Evolutionary conservation across 768 basidiomycete species (phyloP).

Genomic region (Arthromyces matolae): DNA sequence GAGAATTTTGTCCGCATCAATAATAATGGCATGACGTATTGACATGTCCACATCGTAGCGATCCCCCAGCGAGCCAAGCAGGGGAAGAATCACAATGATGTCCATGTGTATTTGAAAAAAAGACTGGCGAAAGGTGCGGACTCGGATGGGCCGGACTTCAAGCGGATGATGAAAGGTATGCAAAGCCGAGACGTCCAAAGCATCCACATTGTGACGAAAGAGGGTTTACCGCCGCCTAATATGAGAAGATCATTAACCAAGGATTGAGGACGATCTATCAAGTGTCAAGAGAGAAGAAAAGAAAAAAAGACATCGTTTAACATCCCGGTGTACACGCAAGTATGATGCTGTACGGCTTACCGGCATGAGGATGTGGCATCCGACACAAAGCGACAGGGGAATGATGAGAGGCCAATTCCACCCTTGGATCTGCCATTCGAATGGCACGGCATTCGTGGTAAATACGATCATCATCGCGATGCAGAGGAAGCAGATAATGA

Average conservation of each 20-base stretch:
- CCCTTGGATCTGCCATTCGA: constrained; percentile 63
- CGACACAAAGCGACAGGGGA: constrained; percentile 65
- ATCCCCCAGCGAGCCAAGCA: too few species aligned
- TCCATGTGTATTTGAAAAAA: not conserved
- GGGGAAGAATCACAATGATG: too few species aligned
- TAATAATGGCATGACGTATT: not conserved
- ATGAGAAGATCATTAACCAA: constrained; percentile 82
- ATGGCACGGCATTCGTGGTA: constrained; percentile 50
- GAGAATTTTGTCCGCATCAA: not conserved
- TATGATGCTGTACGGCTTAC: constrained; percentile 36
- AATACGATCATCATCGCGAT: constrained; percentile 65
- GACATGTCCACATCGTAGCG: too few species aligned
- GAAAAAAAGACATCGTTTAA: constrained; percentile 3
- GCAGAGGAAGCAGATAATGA: constrained; percentile 56
- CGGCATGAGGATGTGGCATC: constrained; percentile 69
- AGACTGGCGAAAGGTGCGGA: not conserved
- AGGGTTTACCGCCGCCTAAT: constrained; percentile 23
- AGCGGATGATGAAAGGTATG: not conserved
- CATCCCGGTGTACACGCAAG: not conserved
- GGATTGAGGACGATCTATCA: constrained; percentile 74
- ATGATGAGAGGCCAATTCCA: constrained; percentile 69
- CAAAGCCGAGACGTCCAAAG: not conserved
- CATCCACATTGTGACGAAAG: not conserved
- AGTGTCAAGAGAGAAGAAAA: constrained; percentile 4
- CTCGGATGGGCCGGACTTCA: too few species aligned